phyloP scores from a whole-genome alignment of 2,329 filamentous ascomycete genomes.

The Fusarium sp. region DNA sequence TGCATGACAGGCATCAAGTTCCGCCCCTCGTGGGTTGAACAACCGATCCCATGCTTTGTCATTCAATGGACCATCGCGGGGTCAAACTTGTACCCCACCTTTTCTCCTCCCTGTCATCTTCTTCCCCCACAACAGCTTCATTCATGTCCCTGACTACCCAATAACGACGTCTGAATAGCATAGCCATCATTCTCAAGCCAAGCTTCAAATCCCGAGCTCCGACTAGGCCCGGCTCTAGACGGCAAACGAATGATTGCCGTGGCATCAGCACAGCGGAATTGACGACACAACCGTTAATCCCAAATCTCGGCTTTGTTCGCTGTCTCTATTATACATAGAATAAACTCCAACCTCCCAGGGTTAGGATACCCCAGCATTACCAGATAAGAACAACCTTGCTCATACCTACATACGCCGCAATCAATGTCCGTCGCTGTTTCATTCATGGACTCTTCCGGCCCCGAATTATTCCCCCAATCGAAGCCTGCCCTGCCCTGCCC shows the following conservation, averaged over 20 bases:
- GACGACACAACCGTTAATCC: background rate
- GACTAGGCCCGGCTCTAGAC: background rate
- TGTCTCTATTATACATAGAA: background rate
- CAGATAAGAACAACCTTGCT: background rate
- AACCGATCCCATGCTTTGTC: background rate
- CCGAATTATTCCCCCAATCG: slow-evolving; percentile 12
- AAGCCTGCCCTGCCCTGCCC: background rate
- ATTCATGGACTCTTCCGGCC: slow-evolving; percentile 1
- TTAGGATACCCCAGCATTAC: slow-evolving; percentile 6
- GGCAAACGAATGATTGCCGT: background rate
- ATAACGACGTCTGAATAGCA: background rate
- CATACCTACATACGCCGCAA: background rate
- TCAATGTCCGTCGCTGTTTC: background rate
- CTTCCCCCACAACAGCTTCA: background rate
- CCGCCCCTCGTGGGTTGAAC: background rate
- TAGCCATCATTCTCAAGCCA: background rate
- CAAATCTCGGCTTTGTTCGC: background rate
- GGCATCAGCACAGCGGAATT: background rate
- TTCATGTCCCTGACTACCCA: background rate
- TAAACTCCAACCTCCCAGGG: background rate
- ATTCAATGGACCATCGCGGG: background rate
- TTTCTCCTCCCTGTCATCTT: background rate
- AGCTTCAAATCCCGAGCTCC: background rate
- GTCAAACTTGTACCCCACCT: background rate
- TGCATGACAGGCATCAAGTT: background rate